These are phyloP conservation scores for Solanum chacoense DNA, from an alignment of 305 asterid species.

Conservation along the genomic window DNA sequence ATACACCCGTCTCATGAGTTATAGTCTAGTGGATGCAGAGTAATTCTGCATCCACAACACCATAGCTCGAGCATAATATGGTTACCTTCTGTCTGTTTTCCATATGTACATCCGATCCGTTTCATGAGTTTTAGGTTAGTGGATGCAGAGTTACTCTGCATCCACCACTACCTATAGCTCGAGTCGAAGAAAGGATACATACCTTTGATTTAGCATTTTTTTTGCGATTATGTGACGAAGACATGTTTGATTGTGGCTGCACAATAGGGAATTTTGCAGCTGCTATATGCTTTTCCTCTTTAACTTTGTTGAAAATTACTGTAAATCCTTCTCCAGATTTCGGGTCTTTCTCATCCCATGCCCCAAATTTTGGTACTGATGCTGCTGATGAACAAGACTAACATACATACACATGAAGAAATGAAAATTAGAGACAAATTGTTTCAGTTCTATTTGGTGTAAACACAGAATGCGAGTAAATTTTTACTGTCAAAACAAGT, in stretches of 20 bases:
- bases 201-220: constrained; percentile 32
- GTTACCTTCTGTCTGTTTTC: background rate
- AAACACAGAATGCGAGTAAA: background rate
- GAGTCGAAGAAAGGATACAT: background rate
- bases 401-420: background rate
- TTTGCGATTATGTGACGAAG: constrained; percentile 11
- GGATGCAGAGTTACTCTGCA: background rate
- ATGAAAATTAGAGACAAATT: background rate
- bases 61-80: background rate
- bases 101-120: background rate
- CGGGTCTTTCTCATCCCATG: constrained; percentile 66
- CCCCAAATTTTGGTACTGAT: constrained; percentile 72
- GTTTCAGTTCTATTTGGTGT: background rate
- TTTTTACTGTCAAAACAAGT: background rate
- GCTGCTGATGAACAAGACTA: constrained; percentile 52
- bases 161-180: background rate
- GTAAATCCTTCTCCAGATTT: constrained; percentile 63
- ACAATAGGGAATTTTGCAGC: constrained; percentile 42
- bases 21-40: background rate
- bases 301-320: constrained; percentile 60
- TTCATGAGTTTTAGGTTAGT: background rate
- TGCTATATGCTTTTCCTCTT: constrained; percentile 64
- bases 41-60: background rate
- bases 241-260: constrained; percentile 15
- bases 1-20: background rate